Percentiles rank a stretch among this genome's conserved stretches.
phyloP scores from a whole-genome alignment of 257 asterid genomes.

The Solanum etuberosum region DNA sequence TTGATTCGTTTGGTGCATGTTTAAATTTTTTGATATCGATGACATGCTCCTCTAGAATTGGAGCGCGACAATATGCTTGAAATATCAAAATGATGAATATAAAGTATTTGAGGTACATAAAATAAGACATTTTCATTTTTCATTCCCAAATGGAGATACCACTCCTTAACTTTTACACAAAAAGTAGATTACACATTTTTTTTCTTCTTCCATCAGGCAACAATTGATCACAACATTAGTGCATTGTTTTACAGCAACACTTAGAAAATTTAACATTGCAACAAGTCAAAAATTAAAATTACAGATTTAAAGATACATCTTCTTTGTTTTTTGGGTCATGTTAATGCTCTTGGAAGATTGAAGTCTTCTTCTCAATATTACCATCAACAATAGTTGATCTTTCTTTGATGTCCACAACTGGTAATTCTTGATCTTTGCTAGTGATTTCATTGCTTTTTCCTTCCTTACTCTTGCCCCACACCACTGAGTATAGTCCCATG shows the following conservation, averaged over 20 bases:
- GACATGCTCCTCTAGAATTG: background rate
- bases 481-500: constrained; percentile 59
- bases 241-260: background rate
- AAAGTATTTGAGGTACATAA: background rate
- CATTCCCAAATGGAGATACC: background rate
- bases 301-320: background rate
- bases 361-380: background rate
- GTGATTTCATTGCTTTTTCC: constrained; percentile 2
- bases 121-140: background rate
- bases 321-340: background rate
- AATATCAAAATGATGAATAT: background rate
- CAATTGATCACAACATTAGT: background rate
- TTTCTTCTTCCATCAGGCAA: background rate
- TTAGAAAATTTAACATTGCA: background rate
- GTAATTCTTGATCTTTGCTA: constrained; percentile 22
- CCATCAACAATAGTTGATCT: background rate
- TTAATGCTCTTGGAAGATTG: background rate
- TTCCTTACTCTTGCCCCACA: constrained; percentile 84
- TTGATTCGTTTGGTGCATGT: background rate
- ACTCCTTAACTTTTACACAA: background rate
- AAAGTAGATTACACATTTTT: background rate
- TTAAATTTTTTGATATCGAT: background rate
- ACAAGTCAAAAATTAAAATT: background rate
- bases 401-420: constrained; percentile 14
- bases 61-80: background rate